Base-by-base conservation (phyloP, 2,329 filamentous ascomycete genomes). In the Seiridium unicorne region DNA sequence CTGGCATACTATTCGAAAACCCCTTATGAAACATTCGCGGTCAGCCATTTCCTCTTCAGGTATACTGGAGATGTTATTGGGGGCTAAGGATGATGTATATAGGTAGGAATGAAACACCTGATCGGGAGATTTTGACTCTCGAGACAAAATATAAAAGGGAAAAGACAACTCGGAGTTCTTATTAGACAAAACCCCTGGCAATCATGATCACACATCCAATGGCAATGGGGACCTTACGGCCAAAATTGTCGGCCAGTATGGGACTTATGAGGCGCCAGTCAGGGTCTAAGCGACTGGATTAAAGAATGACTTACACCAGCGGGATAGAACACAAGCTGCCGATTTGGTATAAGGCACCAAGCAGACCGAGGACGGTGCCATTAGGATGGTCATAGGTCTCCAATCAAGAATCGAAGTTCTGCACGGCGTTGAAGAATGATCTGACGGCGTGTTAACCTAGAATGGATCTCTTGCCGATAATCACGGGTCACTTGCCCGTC, bases 301-400 rank as follows among this genome's bases (percentile, higher is more conserved):
- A 42, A 42, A 54, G n/a, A 48, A 9, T 6, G 3, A 65, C 75
- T 71, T 70, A 77, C 75, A 87, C 83, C 38, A 87, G 73, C 2
- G 83, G 84, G 46, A 88, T 82, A 32, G 82, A 82, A 48, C 76
- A 72, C 61, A 88, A 78, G 60, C 82, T 83, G 51, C 85, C 85
- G 46, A 88, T 80, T 65, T 84, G 84, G 71, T 87, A 88, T 62
- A 84, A 80, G 6, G 84, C 83, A 8, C 80, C 81, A 3, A 88
- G 76, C 38, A 88, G 77, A 56, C 85, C 85, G 6, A 79, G 72
- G 69, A 72, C 65, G 61, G 73, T 68, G 64, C 79, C 70, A 68
- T 77, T 46, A 0, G 76, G 83, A 59, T 60, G 35, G 3, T 74
- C 72, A 64, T 86, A 86, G 68, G 78, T 80, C 31, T 69, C 67